Base-by-base conservation (phyloP, 257 asterid genomes). In the Rubia yunnanensis region DNA sequence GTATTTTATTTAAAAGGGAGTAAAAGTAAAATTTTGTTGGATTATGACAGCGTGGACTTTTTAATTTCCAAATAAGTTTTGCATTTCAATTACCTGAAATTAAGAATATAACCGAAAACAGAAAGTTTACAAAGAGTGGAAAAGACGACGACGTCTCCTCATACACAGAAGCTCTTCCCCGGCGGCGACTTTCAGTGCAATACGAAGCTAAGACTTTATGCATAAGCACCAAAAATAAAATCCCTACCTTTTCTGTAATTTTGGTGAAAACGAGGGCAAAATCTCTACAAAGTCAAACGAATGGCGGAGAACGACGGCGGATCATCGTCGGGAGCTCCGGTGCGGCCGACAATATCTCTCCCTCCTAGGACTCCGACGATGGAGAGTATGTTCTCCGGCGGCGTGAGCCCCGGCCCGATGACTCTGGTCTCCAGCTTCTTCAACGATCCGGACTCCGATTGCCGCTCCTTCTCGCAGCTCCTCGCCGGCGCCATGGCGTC, bases 341-440 rank as follows among this genome's bases (percentile, higher is more conserved):
- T 31, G 27, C 66, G 82, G 67, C 95, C 97, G 46, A 70, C 84
- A 44, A 74, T 89, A 63, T 58, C 69, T 57, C 71, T 79, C 46
- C 91, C 96, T 60, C 65, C 94, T 18, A 71, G 85, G 34, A 81
- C 52, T 44, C 52, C 63, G 60, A 67, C 92, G 28, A 63, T 79
- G 41, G 94, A 80, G 15, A 81, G 54, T 69, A 23, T 85, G 14
- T 88, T 83, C 44, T 46, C 76, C 27, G 80, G 96, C 48, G 88
- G 84, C 0, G 81, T 71, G 15, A 91, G 96, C 65, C 96, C 98
- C 0, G 94, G 94, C 55, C 95, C 96, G 70, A 80, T 88, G 98
- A 76, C 83, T 62, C 57, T 88, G 41, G 91, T 85, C 0, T 85
- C 98, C 20, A 84, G 74, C 54, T 91, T 88, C 63, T 91, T 91